Evolutionary conservation across 305 asterid genomes (phyloP).

Genomic region (Fraxinus ornus): DNA sequence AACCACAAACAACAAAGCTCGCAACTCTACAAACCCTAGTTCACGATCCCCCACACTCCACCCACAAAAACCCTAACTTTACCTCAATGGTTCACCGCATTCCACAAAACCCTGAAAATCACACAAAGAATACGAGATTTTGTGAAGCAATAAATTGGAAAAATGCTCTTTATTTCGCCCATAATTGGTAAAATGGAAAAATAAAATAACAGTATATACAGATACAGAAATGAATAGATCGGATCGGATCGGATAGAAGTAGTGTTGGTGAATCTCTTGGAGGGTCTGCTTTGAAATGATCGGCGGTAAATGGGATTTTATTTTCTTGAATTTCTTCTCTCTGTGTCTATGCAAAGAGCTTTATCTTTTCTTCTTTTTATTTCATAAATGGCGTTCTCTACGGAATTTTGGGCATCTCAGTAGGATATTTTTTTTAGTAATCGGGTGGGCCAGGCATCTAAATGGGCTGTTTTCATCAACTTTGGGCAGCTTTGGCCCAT

Average conservation of each 20-base stretch:
- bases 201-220: background rate
- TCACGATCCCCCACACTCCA: slow-evolving; percentile 39
- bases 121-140: background rate
- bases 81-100: slow-evolving; percentile 10
- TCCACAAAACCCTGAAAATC: slow-evolving; percentile 25
- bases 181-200: background rate
- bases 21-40: slow-evolving; percentile 44
- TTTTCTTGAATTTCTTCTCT: background rate
- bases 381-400: background rate
- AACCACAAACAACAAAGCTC: background rate
- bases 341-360: slow-evolving; percentile 17
- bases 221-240: slow-evolving; percentile 32
- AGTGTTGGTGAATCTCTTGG: slow-evolving; percentile 23
- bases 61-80: slow-evolving; percentile 27
- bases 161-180: background rate
- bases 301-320: slow-evolving; percentile 46
- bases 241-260: slow-evolving; percentile 43
- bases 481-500: background rate
- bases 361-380: slow-evolving; percentile 20
- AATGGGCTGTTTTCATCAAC: background rate
- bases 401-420: slow-evolving; percentile 24
- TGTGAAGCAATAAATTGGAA: background rate
- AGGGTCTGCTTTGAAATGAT: slow-evolving; percentile 35
- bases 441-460: background rate
- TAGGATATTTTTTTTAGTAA: background rate